Percentiles rank a stretch among this genome's conserved stretches.
Evolutionary conservation across 2,329 filamentous ascomycete species (phyloP).

Genomic region (Fusarium irregulare): DNA sequence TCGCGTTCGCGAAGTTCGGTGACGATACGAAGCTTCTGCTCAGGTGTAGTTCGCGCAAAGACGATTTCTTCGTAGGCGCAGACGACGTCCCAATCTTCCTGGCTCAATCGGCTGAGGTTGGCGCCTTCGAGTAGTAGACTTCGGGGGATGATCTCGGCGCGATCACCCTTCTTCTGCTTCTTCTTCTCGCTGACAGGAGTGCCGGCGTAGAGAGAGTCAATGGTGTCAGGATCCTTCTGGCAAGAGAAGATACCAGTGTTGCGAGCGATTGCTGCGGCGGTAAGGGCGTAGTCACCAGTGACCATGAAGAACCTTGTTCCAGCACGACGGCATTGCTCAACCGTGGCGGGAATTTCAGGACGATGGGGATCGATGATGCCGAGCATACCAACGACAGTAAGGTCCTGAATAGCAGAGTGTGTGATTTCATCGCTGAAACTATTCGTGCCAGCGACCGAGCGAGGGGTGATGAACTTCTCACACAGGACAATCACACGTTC

Average conservation of each 20-base stretch:
- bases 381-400: slow-evolving; percentile 64
- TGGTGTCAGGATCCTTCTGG: slow-evolving; percentile 56
- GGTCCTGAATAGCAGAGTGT: slow-evolving; percentile 52
- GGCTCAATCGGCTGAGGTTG: slow-evolving; percentile 65
- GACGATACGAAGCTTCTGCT: slow-evolving; percentile 79
- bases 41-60: slow-evolving; percentile 74
- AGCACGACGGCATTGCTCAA: slow-evolving; percentile 56
- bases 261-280: slow-evolving; percentile 72
- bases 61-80: slow-evolving; percentile 70
- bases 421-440: slow-evolving; percentile 63
- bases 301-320: slow-evolving; percentile 62
- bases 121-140: slow-evolving; percentile 65
- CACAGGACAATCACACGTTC: slow-evolving; percentile 59
- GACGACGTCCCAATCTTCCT: slow-evolving; percentile 57
- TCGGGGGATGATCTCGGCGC: slow-evolving; percentile 13
- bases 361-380: slow-evolving; percentile 62
- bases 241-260: slow-evolving; percentile 72
- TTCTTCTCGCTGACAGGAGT: slow-evolving; percentile 18
- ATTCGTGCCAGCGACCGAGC: slow-evolving; percentile 53
- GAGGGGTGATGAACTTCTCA: slow-evolving; percentile 51
- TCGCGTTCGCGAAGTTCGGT: slow-evolving; percentile 70
- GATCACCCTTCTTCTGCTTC: slow-evolving; percentile 26
- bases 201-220: slow-evolving; percentile 36
- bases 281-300: slow-evolving; percentile 63
- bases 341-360: slow-evolving; percentile 56